phyloP scores from a whole-genome alignment of 257 asterid genomes.

The Anisodus acutangulus region DNA sequence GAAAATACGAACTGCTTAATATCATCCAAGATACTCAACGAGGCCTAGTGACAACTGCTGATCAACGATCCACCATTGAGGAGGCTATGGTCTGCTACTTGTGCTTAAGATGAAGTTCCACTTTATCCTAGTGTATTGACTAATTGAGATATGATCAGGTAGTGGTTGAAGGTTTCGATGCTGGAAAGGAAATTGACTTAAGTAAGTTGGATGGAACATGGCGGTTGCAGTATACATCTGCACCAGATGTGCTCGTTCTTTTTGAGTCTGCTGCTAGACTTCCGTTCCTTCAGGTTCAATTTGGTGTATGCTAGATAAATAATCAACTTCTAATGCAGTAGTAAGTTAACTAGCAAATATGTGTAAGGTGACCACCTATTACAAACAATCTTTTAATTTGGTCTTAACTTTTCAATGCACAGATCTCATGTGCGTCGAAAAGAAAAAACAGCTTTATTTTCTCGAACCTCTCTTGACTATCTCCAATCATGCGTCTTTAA shows the following conservation, averaged over 20 bases:
- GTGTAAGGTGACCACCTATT: not conserved
- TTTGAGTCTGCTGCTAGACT: slow-evolving; percentile 73
- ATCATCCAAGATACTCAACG: slow-evolving; percentile 74
- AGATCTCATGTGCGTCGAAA: not conserved
- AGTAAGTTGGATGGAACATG: slow-evolving; percentile 78
- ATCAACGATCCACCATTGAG: slow-evolving; percentile 75
- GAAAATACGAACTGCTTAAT: slow-evolving; percentile 66
- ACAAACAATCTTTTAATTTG: not conserved
- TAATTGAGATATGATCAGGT: slow-evolving; percentile 45
- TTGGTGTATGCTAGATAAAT: slow-evolving; percentile 29
- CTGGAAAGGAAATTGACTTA: slow-evolving; percentile 64
- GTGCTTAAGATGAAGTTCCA: not conserved
- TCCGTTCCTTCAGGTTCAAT: slow-evolving; percentile 72
- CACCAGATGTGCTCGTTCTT: slow-evolving; percentile 80
- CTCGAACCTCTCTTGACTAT: not conserved
- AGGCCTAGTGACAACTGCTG: slow-evolving; percentile 66
- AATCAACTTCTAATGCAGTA: not conserved
- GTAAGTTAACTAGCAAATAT: not conserved
- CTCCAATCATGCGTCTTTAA: not conserved
- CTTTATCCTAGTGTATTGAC: slow-evolving; percentile 7
- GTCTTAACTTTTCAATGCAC: not conserved
- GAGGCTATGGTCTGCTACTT: slow-evolving; percentile 63
- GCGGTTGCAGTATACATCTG: slow-evolving; percentile 95
- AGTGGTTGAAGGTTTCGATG: slow-evolving; percentile 64
- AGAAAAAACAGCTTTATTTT: slow-evolving; percentile 16